Evolutionary conservation across 139 green algal species (phyloP).

Genomic region (Chlorella sp.): DNA sequence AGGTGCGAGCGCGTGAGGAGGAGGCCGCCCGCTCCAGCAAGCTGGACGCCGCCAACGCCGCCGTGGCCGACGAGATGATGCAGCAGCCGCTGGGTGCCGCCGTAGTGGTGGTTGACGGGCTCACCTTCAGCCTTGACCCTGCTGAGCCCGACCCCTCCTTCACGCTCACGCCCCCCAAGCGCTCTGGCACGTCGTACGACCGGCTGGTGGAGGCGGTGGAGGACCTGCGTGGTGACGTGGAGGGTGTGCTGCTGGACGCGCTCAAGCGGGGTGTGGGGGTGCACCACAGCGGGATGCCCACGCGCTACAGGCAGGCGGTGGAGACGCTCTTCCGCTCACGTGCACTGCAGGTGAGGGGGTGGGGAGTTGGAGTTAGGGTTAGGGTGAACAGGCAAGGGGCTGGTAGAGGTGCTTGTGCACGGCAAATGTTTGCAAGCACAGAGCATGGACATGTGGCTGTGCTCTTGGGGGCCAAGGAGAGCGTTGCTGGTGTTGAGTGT

Average conservation of each 20-base stretch:
- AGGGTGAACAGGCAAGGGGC: background rate
- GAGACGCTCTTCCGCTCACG: conserved; percentile 44
- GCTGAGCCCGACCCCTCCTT: conserved; percentile 27
- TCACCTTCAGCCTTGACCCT: conserved; percentile 15
- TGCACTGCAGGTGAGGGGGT: conserved; percentile 23
- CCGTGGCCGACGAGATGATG: too few relatives aligned
- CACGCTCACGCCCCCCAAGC: background rate
- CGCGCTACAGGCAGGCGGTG: conserved; percentile 37
- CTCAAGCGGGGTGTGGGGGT: conserved; percentile 37
- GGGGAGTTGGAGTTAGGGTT: background rate
- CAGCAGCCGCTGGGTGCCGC: too few relatives aligned
- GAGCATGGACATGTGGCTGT: too few relatives aligned
- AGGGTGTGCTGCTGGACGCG: background rate
- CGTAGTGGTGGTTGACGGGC: too few relatives aligned
- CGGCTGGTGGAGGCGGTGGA: conserved; percentile 14
- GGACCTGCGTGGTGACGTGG: background rate
- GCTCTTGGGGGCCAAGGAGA: too few relatives aligned
- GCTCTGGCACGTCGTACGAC: too few relatives aligned
- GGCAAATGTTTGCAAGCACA: too few relatives aligned
- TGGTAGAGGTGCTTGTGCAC: too few relatives aligned
- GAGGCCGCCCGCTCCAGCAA: too few relatives aligned
- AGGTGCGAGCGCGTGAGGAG: too few relatives aligned
- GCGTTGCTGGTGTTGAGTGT: too few relatives aligned
- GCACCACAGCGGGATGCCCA: conserved; percentile 44
- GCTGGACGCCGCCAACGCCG: too few relatives aligned